A percentile compares a stretch with the other conserved stretches of the same genome.
Evolutionary conservation across 2,329 filamentous ascomycete genomes (phyloP).

Genomic region (Exophiala phaeomuriformis): DNA sequence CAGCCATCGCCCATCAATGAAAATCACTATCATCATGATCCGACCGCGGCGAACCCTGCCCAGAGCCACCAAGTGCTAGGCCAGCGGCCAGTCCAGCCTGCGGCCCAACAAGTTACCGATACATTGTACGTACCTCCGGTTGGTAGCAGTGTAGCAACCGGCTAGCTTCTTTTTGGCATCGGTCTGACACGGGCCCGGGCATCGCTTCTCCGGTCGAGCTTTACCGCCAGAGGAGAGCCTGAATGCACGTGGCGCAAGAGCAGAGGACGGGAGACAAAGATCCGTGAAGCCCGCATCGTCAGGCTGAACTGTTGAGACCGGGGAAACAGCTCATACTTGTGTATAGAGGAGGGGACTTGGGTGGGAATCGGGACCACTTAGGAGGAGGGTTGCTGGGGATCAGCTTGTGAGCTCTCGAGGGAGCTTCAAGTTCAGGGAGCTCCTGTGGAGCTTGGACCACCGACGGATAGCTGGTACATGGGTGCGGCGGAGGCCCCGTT

Average conservation of each 20-base stretch:
- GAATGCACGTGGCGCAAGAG: slow-evolving; percentile 2
- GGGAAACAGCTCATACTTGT: background rate
- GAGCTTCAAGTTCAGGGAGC: background rate
- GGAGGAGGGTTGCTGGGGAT: background rate
- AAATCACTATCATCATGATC: background rate
- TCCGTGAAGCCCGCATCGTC: slow-evolving; percentile 1
- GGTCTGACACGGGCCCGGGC: background rate
- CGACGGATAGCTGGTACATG: background rate
- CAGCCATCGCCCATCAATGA: background rate
- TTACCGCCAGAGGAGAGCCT: background rate
- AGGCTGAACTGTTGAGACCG: background rate
- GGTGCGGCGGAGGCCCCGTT: background rate
- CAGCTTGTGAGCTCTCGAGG: background rate
- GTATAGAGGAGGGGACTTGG: background rate
- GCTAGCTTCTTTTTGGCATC: background rate
- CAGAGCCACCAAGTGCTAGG: background rate
- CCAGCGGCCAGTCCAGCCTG: background rate
- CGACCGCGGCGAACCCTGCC: background rate
- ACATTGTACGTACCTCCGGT: background rate
- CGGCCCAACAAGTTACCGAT: background rate
- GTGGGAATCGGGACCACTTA: background rate
- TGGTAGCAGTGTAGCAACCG: background rate
- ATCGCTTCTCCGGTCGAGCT: background rate
- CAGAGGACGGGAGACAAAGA: background rate
- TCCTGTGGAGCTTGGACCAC: background rate